A percentile compares a stretch with the other conserved stretches of the same genome.
phyloP scores from a whole-genome alignment of 441 rosid genomes.

The Euphorbia schlechtendalii region DNA sequence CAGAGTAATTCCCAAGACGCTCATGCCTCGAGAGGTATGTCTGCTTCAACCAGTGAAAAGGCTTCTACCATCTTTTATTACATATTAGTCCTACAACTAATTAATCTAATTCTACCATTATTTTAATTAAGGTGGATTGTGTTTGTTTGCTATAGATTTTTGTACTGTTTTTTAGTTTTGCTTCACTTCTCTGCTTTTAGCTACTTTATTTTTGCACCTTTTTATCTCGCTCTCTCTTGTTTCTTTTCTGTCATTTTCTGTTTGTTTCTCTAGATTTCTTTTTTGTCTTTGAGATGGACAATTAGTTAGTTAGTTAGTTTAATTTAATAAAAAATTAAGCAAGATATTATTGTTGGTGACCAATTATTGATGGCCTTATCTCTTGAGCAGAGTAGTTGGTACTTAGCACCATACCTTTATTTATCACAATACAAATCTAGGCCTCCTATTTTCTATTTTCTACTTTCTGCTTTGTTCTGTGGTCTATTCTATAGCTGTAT shows the following conservation, averaged over 20 bases:
- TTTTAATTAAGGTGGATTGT: conserved; percentile 16
- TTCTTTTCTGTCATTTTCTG: conserved; percentile 12
- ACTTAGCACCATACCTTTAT: conserved; percentile 14
- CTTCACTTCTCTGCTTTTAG: conserved; percentile 19
- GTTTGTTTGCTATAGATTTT: background rate
- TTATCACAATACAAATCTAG: conserved; percentile 4
- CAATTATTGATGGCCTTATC: conserved; percentile 25
- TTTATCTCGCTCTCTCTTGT: conserved; percentile 17
- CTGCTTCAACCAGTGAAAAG: conserved; percentile 30
- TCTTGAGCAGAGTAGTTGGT: conserved; percentile 8
- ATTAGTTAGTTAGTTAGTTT: background rate
- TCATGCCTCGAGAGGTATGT: conserved; percentile 99
- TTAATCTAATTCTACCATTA: background rate
- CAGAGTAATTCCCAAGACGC: conserved; percentile 99
- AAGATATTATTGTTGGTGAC: conserved; percentile 13
- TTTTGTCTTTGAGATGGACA: conserved; percentile 5
- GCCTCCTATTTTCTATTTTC: conserved; percentile 6
- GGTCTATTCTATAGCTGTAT: background rate
- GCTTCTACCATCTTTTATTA: conserved; percentile 30
- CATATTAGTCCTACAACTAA: background rate
- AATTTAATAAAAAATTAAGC: no score
- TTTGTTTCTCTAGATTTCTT: conserved; percentile 21
- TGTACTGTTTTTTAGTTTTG: conserved; percentile 7
- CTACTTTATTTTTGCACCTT: background rate
- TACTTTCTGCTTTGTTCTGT: conserved; percentile 5